Evolutionary conservation across 2,329 filamentous ascomycete genomes (phyloP).

Genomic region (Diplodia sapinea): DNA sequence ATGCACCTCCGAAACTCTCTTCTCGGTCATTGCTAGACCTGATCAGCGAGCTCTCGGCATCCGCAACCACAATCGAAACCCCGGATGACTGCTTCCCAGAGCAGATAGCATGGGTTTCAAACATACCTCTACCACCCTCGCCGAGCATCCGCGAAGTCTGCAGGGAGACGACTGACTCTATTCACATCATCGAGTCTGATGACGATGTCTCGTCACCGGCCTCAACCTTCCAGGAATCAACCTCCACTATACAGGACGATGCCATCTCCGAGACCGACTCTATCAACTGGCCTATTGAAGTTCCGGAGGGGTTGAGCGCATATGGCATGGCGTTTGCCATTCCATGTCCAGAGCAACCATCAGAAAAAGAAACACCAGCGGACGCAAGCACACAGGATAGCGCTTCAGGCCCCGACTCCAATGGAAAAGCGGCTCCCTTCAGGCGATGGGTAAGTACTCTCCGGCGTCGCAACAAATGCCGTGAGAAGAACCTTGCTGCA

Average conservation of each 20-base stretch:
- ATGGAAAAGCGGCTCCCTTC: slow-evolving; percentile 57
- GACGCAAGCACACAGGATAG: not conserved
- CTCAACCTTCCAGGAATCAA: slow-evolving; percentile 17
- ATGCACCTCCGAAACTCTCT: slow-evolving; percentile 41
- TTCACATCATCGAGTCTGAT: slow-evolving; percentile 11
- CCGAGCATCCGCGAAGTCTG: slow-evolving; percentile 28
- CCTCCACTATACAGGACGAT: slow-evolving; percentile 17
- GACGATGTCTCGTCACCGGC: not conserved
- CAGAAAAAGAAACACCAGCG: not conserved
- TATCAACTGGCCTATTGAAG: slow-evolving; percentile 16
- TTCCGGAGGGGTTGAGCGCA: slow-evolving; percentile 5
- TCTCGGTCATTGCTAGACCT: slow-evolving; percentile 45
- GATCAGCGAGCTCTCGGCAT: slow-evolving; percentile 36
- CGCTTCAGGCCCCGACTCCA: not conserved
- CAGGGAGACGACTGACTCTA: slow-evolving; percentile 23
- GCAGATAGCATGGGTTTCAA: slow-evolving; percentile 18
- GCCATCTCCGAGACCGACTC: slow-evolving; percentile 7
- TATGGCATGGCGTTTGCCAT: slow-evolving; percentile 2
- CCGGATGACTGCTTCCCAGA: slow-evolving; percentile 15
- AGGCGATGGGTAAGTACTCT: slow-evolving; percentile 76
- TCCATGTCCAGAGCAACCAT: not conserved
- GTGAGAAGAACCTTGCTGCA: slow-evolving; percentile 45
- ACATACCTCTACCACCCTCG: slow-evolving; percentile 29
- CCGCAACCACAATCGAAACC: not conserved
- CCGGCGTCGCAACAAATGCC: slow-evolving; percentile 59